Evolutionary conservation across 768 basidiomycete species (phyloP).

Genomic region (Tricholoma terreum): DNA sequence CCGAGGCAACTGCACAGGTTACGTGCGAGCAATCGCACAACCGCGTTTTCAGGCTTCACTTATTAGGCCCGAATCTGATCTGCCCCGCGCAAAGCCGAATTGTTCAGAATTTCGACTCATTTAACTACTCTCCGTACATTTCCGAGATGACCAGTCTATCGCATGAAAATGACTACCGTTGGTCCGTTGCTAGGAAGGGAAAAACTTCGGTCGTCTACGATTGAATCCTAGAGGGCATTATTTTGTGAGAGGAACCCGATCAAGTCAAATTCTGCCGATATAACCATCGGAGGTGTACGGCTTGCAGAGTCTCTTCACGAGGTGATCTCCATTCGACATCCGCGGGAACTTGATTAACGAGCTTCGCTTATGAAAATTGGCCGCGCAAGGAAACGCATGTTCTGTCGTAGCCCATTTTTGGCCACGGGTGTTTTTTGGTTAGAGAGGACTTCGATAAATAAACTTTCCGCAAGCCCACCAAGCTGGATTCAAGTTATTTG

Average conservation of each 20-base stretch:
- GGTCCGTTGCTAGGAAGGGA: conserved; percentile 15
- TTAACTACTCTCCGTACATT: neutral
- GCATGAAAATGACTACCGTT: neutral
- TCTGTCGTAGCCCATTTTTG: conserved; percentile 2
- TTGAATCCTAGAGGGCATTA: conserved; percentile 20
- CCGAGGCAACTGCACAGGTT: neutral
- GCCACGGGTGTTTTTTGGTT: conserved; percentile 5
- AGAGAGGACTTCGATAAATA: conserved; percentile 5
- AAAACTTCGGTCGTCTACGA: conserved; percentile 28
- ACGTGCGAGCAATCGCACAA: neutral
- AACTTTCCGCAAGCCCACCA: conserved; percentile 2
- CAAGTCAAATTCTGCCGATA: conserved; percentile 3
- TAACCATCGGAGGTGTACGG: conserved; percentile 1
- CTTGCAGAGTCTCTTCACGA: conserved; percentile 1
- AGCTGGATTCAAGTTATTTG: conserved; percentile 5
- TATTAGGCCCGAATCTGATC: neutral
- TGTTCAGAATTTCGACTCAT: neutral
- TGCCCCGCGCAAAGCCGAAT: neutral
- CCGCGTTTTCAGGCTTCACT: neutral
- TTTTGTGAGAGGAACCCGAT: neutral
- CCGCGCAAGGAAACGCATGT: conserved; percentile 12
- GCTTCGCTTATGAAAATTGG: conserved; percentile 1
- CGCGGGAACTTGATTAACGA: neutral
- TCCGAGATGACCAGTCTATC: neutral
- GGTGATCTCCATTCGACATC: conserved; percentile 4